phyloP scores from a whole-genome alignment of 805 yeast genomes.

The Hanseniaspora lindneri region DNA sequence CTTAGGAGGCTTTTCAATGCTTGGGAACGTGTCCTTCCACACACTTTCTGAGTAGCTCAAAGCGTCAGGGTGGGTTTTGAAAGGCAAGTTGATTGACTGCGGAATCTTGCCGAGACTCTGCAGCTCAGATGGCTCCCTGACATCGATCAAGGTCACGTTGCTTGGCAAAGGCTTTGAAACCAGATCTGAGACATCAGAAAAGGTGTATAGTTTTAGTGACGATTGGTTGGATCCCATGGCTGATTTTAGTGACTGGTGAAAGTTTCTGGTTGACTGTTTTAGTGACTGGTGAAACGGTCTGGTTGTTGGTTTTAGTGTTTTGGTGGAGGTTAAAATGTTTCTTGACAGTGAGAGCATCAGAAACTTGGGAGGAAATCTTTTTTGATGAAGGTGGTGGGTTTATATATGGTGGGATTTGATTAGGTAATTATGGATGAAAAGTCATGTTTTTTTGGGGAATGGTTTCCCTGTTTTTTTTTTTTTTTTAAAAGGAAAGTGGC shows the following conservation, averaged over 20 bases:
- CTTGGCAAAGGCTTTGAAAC: conserved; percentile 34
- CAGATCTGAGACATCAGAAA: conserved; percentile 39
- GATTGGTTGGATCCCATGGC: conserved; percentile 30
- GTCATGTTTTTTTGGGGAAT: no score
- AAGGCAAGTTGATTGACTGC: conserved; percentile 74
- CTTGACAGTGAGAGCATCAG: no score
- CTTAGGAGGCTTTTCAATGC: conserved; percentile 59
- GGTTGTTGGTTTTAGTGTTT: no score
- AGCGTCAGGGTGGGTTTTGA: conserved; percentile 86
- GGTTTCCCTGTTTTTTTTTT: no score
- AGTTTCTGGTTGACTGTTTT: no score
- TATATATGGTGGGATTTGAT: no score
- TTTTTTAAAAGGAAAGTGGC: no score
- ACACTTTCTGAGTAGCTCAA: conserved; percentile 67
- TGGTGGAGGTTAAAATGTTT: no score
- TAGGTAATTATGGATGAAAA: no score
- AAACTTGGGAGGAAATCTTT: no score
- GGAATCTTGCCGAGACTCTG: conserved; percentile 63
- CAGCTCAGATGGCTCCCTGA: conserved; percentile 79
- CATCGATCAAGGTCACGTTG: conserved; percentile 58
- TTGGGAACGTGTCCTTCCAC: conserved; percentile 65
- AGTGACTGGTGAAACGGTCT: no score
- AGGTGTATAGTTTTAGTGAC: conserved; percentile 31
- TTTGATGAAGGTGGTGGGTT: no score
- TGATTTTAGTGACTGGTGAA: conserved; percentile 16